These are phyloP conservation scores for Inga oerstediana DNA, from an alignment of 306 rosid species.

Conservation along the genomic window DNA sequence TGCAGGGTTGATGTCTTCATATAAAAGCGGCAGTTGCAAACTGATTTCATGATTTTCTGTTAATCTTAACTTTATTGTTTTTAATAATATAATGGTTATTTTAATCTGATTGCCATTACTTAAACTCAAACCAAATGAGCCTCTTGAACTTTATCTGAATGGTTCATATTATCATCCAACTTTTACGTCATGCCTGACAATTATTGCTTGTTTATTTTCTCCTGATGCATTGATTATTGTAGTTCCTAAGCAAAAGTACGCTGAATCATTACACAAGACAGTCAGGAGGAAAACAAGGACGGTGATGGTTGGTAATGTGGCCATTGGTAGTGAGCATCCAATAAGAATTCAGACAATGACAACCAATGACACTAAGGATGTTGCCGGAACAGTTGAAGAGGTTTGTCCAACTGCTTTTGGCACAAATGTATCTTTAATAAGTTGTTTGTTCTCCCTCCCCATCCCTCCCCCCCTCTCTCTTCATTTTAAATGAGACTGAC, in stretches of 20 bases:
- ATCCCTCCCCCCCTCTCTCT: not conserved
- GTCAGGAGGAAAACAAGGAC: slow-evolving; percentile 92
- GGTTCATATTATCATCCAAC: not conserved
- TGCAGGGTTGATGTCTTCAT: not conserved
- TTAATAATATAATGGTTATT: not conserved
- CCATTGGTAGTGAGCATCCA: slow-evolving; percentile 93
- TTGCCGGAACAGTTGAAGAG: slow-evolving; percentile 94
- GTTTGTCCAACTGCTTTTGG: slow-evolving; percentile 46
- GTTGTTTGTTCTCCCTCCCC: not conserved
- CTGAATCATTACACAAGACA: slow-evolving; percentile 81
- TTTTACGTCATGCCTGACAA: not conserved
- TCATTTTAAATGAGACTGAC: not conserved
- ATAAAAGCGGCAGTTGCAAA: slow-evolving; percentile 4
- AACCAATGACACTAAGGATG: slow-evolving; percentile 91
- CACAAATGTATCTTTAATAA: not conserved
- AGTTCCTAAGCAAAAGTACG: slow-evolving; percentile 96
- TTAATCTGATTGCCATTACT: not conserved
- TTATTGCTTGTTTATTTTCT: slow-evolving; percentile 19
- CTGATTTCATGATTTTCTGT: not conserved
- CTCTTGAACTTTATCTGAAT: not conserved
- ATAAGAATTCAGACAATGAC: slow-evolving; percentile 99
- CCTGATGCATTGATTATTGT: slow-evolving; percentile 40
- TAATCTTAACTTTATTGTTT: not conserved
- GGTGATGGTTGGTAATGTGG: slow-evolving; percentile 91
- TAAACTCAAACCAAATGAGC: not conserved